Percentiles rank a stretch among this genome's conserved stretches.
Conservation (phyloP, 2,329 filamentous ascomycete genomes). For the Celoporthe dispersa region DNA sequence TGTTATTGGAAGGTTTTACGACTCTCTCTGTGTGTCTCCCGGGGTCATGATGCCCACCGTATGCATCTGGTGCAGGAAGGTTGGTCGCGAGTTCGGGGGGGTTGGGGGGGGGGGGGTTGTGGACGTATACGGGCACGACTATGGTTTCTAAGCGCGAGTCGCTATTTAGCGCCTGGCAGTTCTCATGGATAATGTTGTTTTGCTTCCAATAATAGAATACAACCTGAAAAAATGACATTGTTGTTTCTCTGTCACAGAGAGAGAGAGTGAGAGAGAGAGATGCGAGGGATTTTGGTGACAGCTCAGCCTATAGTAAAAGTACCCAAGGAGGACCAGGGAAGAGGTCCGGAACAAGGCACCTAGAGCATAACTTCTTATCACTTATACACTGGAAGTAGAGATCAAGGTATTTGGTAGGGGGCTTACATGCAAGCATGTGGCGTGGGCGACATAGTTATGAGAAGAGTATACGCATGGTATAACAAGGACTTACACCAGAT, state of each 20-base stretch:
- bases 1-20: background rate
- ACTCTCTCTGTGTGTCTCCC: background rate
- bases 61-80: background rate
- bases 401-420: background rate
- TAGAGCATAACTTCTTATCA: too few relatives aligned
- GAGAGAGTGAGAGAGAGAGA: background rate
- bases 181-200: background rate
- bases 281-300: background rate
- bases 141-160: background rate
- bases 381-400: background rate
- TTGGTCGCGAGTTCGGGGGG: background rate
- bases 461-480: background rate
- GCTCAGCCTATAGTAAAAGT: background rate
- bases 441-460: background rate
- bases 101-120: background rate
- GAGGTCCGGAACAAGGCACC: background rate
- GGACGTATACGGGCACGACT: background rate
- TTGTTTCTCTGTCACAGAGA: too few relatives aligned
- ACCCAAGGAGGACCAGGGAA: background rate
- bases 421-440: background rate
- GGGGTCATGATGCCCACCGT: background rate
- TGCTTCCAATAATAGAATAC: constrained; percentile 4
- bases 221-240: background rate
- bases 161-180: background rate
- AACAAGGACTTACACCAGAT: background rate